phyloP scores from a whole-genome alignment of 345 rosid species.

The Arabis hirsuta region DNA sequence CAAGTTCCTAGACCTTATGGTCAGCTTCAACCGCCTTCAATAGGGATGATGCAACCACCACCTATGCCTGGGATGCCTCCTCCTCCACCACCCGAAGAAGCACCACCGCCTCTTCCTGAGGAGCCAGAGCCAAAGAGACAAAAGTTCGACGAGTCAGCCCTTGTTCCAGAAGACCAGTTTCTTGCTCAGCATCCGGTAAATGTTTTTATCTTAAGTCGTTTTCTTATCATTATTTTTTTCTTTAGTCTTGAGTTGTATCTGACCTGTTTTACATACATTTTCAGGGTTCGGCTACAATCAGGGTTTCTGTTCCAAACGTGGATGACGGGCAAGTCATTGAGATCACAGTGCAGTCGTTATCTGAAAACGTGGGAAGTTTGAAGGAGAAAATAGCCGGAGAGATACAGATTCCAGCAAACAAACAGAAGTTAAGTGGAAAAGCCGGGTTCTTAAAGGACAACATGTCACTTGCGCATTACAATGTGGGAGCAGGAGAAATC shows the following conservation, averaged over 20 bases:
- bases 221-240: not conserved
- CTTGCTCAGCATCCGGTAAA: constrained; percentile 76
- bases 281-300: constrained; percentile 70
- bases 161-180: constrained; percentile 80
- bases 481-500: constrained; percentile 66
- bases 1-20: constrained; percentile 61
- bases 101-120: constrained; percentile 96
- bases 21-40: constrained; percentile 45
- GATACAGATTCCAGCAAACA: constrained; percentile 81
- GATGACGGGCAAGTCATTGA: constrained; percentile 79
- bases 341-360: constrained; percentile 69
- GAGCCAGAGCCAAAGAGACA: constrained; percentile 95
- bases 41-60: constrained; percentile 67
- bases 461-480: constrained; percentile 85
- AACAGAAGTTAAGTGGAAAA: constrained; percentile 89
- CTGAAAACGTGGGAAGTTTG: constrained; percentile 80
- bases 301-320: constrained; percentile 65
- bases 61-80: constrained; percentile 63
- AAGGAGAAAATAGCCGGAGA: constrained; percentile 94
- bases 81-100: constrained; percentile 82
- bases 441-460: constrained; percentile 91
- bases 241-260: constrained; percentile 4
- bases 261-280: not conserved
- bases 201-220: constrained; percentile 13
- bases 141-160: constrained; percentile 78